phyloP scores from a whole-genome alignment of 306 rosid species.

The Psophocarpus tetragonolobus region DNA sequence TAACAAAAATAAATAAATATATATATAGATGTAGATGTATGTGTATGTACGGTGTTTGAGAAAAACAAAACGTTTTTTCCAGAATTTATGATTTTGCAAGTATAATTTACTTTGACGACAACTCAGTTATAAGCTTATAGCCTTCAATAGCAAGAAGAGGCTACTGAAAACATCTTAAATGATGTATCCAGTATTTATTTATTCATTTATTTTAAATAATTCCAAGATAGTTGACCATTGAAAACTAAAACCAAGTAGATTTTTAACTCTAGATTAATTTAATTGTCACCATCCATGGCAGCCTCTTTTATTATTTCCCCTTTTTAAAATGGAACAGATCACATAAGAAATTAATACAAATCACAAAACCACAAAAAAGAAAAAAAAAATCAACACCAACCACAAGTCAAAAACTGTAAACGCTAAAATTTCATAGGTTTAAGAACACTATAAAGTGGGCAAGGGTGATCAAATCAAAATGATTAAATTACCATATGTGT shows the following conservation, averaged over 20 bases:
- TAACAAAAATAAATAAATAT: too few species aligned
- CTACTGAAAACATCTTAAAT: not conserved
- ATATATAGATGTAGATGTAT: too few species aligned
- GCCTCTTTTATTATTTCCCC: not conserved
- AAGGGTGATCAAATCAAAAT: too few species aligned
- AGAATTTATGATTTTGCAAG: not conserved
- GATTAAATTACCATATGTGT: too few species aligned
- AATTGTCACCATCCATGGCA: slow-evolving; percentile 18
- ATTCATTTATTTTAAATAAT: not conserved
- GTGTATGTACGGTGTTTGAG: too few species aligned
- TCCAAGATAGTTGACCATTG: not conserved
- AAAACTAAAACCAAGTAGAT: slow-evolving; percentile 15
- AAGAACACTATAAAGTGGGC: too few species aligned
- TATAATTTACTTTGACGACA: not conserved
- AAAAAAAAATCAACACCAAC: slow-evolving; percentile 14
- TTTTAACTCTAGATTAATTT: slow-evolving; percentile 11
- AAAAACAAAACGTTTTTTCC: not conserved
- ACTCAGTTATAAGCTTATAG: not conserved
- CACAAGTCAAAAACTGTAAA: not conserved
- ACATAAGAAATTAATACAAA: not conserved
- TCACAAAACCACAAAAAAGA: not conserved
- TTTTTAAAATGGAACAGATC: not conserved
- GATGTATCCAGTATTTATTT: not conserved
- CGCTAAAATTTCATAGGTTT: not conserved
- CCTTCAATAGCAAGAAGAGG: not conserved